These are phyloP conservation scores for Pyrrhoderma noxium DNA, from an alignment of 1,284 basidiomycete genomes.

Conservation along the genomic window DNA sequence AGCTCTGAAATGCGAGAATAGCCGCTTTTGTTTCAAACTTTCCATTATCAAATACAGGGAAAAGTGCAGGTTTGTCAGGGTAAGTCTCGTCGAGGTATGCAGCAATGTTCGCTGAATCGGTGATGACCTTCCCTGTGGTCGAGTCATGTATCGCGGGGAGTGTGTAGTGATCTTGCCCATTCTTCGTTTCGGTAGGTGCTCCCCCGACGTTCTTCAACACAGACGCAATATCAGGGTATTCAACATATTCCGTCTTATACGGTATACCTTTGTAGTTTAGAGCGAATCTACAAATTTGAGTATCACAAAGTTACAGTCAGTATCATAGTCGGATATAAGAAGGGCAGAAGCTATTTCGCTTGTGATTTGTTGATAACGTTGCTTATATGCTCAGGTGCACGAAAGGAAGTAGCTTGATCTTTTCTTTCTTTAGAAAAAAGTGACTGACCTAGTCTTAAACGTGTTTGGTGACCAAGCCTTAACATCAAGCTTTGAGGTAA, in stretches of 20 bases:
- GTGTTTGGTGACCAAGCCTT: conserved; percentile 20
- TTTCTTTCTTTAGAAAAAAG: too few species aligned
- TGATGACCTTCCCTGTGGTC: conserved; percentile 18
- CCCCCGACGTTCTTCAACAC: conserved; percentile 18
- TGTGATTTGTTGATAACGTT: too few species aligned
- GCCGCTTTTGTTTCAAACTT: conserved; percentile 9
- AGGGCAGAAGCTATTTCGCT: too few species aligned
- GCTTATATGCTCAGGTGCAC: too few species aligned
- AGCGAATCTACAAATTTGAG: background rate
- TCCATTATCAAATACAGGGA: conserved; percentile 9
- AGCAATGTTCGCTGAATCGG: conserved; percentile 22
- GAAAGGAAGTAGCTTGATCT: too few species aligned
- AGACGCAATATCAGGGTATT: conserved; percentile 21
- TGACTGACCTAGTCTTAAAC: conserved; percentile 20
- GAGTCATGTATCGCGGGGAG: conserved; percentile 23
- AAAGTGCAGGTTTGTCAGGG: conserved; percentile 16
- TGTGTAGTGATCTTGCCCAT: conserved; percentile 22
- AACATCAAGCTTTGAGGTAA: conserved; percentile 12
- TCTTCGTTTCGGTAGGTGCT: conserved; percentile 11
- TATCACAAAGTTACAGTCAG: background rate
- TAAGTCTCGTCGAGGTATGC: conserved; percentile 23
- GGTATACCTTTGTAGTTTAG: conserved; percentile 17
- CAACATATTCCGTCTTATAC: conserved; percentile 20
- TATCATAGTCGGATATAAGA: too few species aligned
- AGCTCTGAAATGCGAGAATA: conserved; percentile 2